Percentiles rank a stretch among this genome's conserved stretches.
These are phyloP conservation scores for Suillus brevipes DNA, from an alignment of 768 basidiomycete genomes.

Conservation along the genomic window DNA sequence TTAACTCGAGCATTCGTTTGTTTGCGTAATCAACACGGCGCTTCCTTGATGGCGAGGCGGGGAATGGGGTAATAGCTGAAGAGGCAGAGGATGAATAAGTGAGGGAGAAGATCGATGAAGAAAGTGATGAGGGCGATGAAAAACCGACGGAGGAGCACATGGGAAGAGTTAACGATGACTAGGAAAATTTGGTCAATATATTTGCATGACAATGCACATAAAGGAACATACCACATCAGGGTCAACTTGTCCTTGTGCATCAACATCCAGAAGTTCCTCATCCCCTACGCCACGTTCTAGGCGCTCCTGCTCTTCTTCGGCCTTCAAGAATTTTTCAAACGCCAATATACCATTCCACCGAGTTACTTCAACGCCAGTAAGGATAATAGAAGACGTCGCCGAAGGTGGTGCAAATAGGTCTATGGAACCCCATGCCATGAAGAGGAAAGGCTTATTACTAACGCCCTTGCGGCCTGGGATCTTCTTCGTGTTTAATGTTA, in stretches of 20 bases:
- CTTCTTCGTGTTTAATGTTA: slow-evolving; percentile 57
- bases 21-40: slow-evolving; percentile 33
- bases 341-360: slow-evolving; percentile 32
- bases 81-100: slow-evolving; percentile 27
- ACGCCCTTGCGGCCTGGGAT: slow-evolving; percentile 55
- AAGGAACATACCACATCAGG: slow-evolving; percentile 26
- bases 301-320: slow-evolving; percentile 30
- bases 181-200: neutral
- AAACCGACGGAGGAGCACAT: neutral
- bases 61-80: slow-evolving; percentile 28
- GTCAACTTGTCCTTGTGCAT: slow-evolving; percentile 28
- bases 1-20: slow-evolving; percentile 28
- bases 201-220: slow-evolving; percentile 1
- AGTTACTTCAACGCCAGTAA: slow-evolving; percentile 25
- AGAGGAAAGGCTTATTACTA: slow-evolving; percentile 63
- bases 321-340: slow-evolving; percentile 28
- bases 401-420: slow-evolving; percentile 28
- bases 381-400: slow-evolving; percentile 6
- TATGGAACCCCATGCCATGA: slow-evolving; percentile 48
- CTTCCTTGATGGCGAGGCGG: slow-evolving; percentile 25
- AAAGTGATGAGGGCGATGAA: neutral
- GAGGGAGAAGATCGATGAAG: slow-evolving; percentile 4
- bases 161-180: slow-evolving; percentile 31
- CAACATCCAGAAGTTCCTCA: slow-evolving; percentile 23
- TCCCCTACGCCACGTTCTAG: slow-evolving; percentile 15